phyloP scores from a whole-genome alignment of 768 basidiomycete genomes.

The Cyclocybe aegerita region DNA sequence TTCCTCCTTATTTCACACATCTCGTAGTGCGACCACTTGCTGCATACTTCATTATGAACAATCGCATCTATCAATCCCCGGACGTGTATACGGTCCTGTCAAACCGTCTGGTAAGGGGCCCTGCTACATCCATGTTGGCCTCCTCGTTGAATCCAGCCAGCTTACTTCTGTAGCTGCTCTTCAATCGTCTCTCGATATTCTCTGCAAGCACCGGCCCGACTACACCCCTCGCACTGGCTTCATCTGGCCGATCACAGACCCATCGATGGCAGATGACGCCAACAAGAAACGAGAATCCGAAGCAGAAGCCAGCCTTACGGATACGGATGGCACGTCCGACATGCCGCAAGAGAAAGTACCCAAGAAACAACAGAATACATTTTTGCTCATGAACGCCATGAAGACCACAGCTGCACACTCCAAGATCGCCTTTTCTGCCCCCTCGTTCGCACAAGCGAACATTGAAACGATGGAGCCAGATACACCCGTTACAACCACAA shows the following conservation, averaged over 20 bases:
- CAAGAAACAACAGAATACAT: conserved; percentile 66
- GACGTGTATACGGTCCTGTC: conserved; percentile 83
- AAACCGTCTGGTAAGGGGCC: conserved; percentile 66
- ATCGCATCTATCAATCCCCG: conserved; percentile 86
- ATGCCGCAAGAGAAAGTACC: conserved; percentile 25
- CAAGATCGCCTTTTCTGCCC: conserved; percentile 46
- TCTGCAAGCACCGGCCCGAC: conserved; percentile 74
- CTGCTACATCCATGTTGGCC: conserved; percentile 1
- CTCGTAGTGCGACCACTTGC: conserved; percentile 68
- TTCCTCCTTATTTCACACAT: conserved; percentile 1
- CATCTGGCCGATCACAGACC: conserved; percentile 78
- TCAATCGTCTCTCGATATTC: conserved; percentile 72
- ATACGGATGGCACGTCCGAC: conserved; percentile 12
- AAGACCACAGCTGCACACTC: conserved; percentile 74
- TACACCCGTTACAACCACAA: conserved; percentile 29
- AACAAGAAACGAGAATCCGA: conserved; percentile 26
- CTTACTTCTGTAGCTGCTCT: conserved; percentile 70
- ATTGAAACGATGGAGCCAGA: conserved; percentile 28
- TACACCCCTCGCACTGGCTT: conserved; percentile 85
- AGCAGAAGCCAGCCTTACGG: conserved; percentile 8
- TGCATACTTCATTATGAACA: conserved; percentile 86
- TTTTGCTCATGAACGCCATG: conserved; percentile 77
- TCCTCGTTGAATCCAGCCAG: conserved; percentile 30
- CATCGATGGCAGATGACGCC: conserved; percentile 34
- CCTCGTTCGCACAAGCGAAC: conserved; percentile 25